Percentiles rank a stretch among this genome's conserved stretches.
Conservation (phyloP, 768 basidiomycete species). For the Kwoniella heveanensis region DNA sequence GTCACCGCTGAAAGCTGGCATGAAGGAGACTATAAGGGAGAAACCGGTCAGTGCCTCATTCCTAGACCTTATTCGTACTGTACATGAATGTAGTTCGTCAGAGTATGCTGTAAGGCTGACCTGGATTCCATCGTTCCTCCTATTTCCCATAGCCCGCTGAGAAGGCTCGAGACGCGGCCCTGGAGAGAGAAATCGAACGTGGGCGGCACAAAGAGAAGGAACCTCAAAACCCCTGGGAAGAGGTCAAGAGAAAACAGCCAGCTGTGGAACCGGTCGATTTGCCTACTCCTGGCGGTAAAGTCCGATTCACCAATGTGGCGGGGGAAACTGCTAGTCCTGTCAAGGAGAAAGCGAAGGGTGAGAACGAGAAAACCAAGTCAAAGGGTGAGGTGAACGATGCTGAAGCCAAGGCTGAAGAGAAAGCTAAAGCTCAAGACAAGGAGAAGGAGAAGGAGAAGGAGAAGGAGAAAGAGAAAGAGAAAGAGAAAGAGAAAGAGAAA, state of each 20-base stretch:
- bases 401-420: no score
- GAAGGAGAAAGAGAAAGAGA: conserved; percentile 5
- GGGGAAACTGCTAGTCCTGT: not conserved
- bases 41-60: not conserved
- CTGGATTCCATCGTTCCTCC: no score
- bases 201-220: conserved; percentile 5
- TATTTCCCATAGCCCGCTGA: not conserved
- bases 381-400: no score
- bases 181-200: not conserved
- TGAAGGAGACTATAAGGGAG: not conserved
- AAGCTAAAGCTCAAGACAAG: no score
- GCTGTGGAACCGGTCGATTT: conserved; percentile 2
- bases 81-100: no score
- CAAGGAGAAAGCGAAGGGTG: not conserved
- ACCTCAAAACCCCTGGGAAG: conserved; percentile 10
- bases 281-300: conserved; percentile 8
- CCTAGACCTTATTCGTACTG: no score
- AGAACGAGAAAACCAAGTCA: conserved; percentile 1
- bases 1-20: conserved; percentile 1
- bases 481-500: conserved; percentile 5
- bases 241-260: conserved; percentile 3
- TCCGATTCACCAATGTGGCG: not conserved
- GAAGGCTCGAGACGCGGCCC: not conserved
- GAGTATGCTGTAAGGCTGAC: no score
- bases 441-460: conserved; percentile 1